Base-by-base conservation (phyloP, 805 yeast species). In the Spathaspora passalidarum region DNA sequence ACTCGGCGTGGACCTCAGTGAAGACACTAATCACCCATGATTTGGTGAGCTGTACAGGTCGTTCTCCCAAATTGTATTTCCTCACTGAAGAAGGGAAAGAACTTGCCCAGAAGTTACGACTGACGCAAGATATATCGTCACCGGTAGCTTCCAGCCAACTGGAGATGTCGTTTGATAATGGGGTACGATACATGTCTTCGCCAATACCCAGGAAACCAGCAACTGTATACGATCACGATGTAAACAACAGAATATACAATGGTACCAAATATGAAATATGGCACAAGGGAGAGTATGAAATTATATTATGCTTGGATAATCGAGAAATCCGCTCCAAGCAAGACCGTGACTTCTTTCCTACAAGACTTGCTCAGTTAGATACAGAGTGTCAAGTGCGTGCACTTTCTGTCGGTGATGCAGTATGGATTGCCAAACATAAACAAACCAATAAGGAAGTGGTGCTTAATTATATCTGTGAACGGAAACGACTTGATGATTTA, bases 401-500 rank as follows among this genome's bases (percentile, higher is more conserved):
- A 1, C 69, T 94, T 22, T 68, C 94, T 0, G 79, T 91, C 2
- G 98, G 99, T 5, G 99, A 94, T 67, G 84, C 85, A 1, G 51
- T 86, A 8, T 94, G 98, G 99, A 73, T 90, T 2, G 99, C 97
- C 0, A 75, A 76, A 46, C 78, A 89, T 56, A 77, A 69, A 43
- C 54, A 49, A 0, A 77, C 87, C 0, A 74, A 77, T 1, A 75
- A 76, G 44, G 83, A 83, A 45, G 88, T 83, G 4, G 84, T 88
- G 0, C 65, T 94, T 14, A 86, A 92, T 60, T 83, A 80, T 50
- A 85, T 94, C n/a, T 76, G 92, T 39, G 99, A 94, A 67, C 73
- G 99, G 32, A 94, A 94, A 64, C 69, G 97, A 46, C 64, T 91
- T 38, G 96, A 88, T 59, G 99, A 94, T 71, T 75, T 94, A 56